Evolutionary conservation across 257 asterid species (phyloP).

Genomic region (Solanum sejunctum): DNA sequence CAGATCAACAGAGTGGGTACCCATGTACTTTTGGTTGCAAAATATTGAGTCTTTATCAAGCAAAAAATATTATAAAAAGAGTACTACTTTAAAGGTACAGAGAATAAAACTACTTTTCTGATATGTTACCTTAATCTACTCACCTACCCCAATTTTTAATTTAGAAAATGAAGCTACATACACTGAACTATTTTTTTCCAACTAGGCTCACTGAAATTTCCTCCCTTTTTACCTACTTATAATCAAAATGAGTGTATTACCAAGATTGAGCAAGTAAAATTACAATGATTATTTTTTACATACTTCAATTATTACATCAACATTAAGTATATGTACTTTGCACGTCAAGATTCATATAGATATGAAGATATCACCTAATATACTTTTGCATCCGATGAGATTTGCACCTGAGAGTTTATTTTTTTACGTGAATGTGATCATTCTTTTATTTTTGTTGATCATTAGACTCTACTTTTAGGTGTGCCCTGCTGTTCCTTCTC

Average conservation of each 20-base stretch:
- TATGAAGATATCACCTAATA: too few relatives aligned
- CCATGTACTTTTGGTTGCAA: not conserved
- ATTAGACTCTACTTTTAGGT: not conserved
- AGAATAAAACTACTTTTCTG: not conserved
- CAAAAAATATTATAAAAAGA: not conserved
- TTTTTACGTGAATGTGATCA: not conserved
- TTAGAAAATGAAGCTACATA: not conserved
- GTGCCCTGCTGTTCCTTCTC: not conserved
- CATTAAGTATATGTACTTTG: not conserved
- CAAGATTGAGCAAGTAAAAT: not conserved
- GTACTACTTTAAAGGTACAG: not conserved
- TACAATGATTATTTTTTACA: not conserved
- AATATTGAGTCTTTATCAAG: not conserved
- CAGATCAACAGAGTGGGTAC: not conserved
- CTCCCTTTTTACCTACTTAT: not conserved
- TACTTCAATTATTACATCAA: too few relatives aligned
- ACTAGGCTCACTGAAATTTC: not conserved
- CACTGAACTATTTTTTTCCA: not conserved
- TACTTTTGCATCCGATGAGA: too few relatives aligned
- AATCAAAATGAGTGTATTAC: not conserved
- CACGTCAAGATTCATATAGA: too few relatives aligned
- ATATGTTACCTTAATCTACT: not conserved
- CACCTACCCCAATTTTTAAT: not conserved
- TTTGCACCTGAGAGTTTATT: too few relatives aligned
- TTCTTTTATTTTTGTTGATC: not conserved